These are phyloP conservation scores for Silene uniflora DNA, from an alignment of 148 eudicot genomes.

Conservation along the genomic window DNA sequence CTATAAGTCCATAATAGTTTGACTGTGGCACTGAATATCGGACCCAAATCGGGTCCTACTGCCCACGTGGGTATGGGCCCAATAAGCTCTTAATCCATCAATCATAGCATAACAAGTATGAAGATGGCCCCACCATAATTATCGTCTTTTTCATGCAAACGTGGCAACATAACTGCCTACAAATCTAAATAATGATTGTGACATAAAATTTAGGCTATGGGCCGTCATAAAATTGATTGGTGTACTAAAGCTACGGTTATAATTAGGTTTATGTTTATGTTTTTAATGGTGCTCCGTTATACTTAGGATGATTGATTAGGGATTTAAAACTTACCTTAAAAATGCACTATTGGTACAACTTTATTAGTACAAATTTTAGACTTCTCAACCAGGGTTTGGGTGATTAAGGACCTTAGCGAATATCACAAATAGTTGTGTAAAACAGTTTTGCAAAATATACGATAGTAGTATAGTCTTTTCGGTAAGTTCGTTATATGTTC, in stretches of 20 bases:
- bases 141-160: constrained; percentile 6
- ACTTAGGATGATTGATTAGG: background rate
- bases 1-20: too few species aligned
- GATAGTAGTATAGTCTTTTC: too few species aligned
- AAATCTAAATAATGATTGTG: constrained; percentile 1
- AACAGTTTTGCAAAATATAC: too few species aligned
- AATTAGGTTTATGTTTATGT: background rate
- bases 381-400: too few species aligned
- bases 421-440: too few species aligned
- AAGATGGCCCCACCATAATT: constrained; percentile 1
- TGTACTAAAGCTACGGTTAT: background rate
- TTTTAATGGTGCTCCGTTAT: background rate
- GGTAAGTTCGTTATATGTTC: too few species aligned
- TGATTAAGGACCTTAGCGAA: too few species aligned
- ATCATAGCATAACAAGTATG: constrained; percentile 14
- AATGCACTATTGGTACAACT: background rate
- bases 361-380: too few species aligned
- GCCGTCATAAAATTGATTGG: constrained; percentile 15
- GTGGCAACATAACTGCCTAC: constrained; percentile 9
- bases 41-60: background rate
- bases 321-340: background rate
- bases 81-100: background rate
- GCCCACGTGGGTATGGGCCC: constrained; percentile 23
- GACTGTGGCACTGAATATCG: constrained; percentile 16
- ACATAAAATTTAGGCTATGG: background rate